Conservation (phyloP, 495 filamentous ascomycete genomes). For the Aspergillus leporis region DNA sequence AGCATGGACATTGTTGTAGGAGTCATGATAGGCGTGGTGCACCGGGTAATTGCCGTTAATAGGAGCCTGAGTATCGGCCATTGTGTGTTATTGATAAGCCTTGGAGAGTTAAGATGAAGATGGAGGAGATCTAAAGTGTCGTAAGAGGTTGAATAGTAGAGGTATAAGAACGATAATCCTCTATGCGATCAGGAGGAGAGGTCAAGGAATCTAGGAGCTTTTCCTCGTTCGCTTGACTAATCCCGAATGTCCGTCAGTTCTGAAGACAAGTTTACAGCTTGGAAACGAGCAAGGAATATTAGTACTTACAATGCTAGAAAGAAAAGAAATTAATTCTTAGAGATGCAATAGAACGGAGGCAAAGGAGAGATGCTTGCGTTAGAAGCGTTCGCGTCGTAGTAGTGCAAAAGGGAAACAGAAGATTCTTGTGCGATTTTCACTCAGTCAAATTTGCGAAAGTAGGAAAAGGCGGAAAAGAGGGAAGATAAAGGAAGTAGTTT, state of each 20-base stretch:
- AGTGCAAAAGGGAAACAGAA: slow-evolving; percentile 22
- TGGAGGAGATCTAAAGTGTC: slow-evolving; percentile 21
- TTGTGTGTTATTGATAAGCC: slow-evolving; percentile 31
- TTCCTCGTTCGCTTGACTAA: slow-evolving; percentile 26
- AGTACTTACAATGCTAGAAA: slow-evolving; percentile 40
- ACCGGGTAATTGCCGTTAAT: slow-evolving; percentile 48
- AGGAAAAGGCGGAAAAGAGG: slow-evolving; percentile 10
- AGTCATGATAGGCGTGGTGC: slow-evolving; percentile 43
- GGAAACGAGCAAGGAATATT: slow-evolving; percentile 4
- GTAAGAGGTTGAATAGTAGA: slow-evolving; percentile 6
- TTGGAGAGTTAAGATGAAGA: slow-evolving; percentile 19
- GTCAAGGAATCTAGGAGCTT: slow-evolving; percentile 12
- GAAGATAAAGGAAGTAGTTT: slow-evolving; percentile 1
- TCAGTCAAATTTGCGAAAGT: slow-evolving; percentile 19
- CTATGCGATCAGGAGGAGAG: slow-evolving; percentile 6
- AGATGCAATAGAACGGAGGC: slow-evolving; percentile 21
- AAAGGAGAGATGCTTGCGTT: slow-evolving; percentile 12
- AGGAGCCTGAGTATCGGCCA: slow-evolving; percentile 47
- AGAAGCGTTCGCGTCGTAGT: slow-evolving; percentile 10
- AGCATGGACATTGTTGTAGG: slow-evolving; percentile 38
- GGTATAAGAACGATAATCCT: slow-evolving; percentile 8
- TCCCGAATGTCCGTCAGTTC: slow-evolving; percentile 17
- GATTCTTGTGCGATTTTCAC: slow-evolving; percentile 35
- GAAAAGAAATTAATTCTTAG: slow-evolving; percentile 11
- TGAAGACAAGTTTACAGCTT: slow-evolving; percentile 7